A percentile compares a stretch with the other conserved stretches of the same genome.
Conservation (phyloP, 352 stramenopile species). For the Phytophthora pini region DNA sequence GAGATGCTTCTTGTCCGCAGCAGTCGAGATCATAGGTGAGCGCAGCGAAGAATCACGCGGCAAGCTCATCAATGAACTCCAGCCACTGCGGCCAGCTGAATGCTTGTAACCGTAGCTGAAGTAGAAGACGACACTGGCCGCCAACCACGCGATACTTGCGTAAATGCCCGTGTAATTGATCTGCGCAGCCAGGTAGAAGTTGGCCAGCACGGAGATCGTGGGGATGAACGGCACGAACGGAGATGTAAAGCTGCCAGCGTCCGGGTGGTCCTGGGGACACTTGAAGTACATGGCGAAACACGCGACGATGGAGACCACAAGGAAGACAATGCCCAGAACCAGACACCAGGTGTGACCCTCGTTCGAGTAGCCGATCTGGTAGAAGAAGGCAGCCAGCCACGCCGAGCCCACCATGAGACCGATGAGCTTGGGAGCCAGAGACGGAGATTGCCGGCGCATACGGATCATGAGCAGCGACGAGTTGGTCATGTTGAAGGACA, state of each 20-base stretch:
- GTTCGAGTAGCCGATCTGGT: slow-evolving; percentile 77
- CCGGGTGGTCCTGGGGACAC: slow-evolving; percentile 60
- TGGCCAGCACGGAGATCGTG: slow-evolving; percentile 57
- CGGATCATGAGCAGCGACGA: slow-evolving; percentile 78
- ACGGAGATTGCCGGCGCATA: slow-evolving; percentile 62
- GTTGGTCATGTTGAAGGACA: slow-evolving; percentile 92
- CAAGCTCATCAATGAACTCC: slow-evolving; percentile 60
- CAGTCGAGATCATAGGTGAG: slow-evolving; percentile 57
- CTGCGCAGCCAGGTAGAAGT: slow-evolving; percentile 79
- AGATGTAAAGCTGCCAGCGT: slow-evolving; percentile 55
- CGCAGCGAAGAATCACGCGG: slow-evolving; percentile 51
- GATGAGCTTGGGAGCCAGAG: slow-evolving; percentile 50
- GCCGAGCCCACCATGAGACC: slow-evolving; percentile 45
- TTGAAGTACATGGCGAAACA: slow-evolving; percentile 58
- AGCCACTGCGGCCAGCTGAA: slow-evolving; percentile 66
- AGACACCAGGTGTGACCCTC: slow-evolving; percentile 41
- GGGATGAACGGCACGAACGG: slow-evolving; percentile 73
- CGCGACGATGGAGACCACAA: slow-evolving; percentile 41
- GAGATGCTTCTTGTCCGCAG: slow-evolving; percentile 48
- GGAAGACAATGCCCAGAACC: slow-evolving; percentile 53
- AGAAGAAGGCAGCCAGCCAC: slow-evolving; percentile 61
- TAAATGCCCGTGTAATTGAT: slow-evolving; percentile 61
- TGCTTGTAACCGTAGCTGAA: slow-evolving; percentile 80
- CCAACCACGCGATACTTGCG: slow-evolving; percentile 60
- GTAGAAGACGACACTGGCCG: slow-evolving; percentile 69